phyloP scores from a whole-genome alignment of 2,329 filamentous ascomycete species.

The Simplicillium aogashimaense region DNA sequence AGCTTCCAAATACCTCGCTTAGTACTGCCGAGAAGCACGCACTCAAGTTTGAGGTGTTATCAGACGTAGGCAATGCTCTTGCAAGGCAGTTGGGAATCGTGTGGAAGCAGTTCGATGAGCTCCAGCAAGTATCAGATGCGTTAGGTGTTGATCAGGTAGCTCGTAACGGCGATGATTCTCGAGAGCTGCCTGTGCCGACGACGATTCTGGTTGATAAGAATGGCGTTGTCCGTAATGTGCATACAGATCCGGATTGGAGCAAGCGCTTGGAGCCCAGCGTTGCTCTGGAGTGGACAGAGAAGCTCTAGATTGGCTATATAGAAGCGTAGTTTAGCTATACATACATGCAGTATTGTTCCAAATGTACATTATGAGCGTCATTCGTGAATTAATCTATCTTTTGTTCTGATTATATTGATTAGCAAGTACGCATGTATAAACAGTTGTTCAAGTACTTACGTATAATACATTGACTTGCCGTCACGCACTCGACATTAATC shows the following conservation, averaged over 20 bases:
- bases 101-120: slow-evolving; percentile 17
- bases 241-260: slow-evolving; percentile 24
- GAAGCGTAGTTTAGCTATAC: no score
- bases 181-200: slow-evolving; percentile 26
- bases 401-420: no score
- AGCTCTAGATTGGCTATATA: slow-evolving; percentile 5
- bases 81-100: slow-evolving; percentile 26
- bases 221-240: slow-evolving; percentile 23
- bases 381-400: no score
- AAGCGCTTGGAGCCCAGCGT: slow-evolving; percentile 23
- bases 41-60: slow-evolving; percentile 28
- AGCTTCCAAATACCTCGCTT: slow-evolving; percentile 27
- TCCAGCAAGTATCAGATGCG: slow-evolving; percentile 15
- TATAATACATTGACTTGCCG: neutral
- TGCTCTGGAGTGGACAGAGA: slow-evolving; percentile 23
- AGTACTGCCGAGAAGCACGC: slow-evolving; percentile 27
- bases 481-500: slow-evolving; percentile 11
- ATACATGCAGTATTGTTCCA: no score
- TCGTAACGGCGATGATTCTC: slow-evolving; percentile 25
- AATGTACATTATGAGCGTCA: no score
- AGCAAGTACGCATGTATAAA: no score
- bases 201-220: slow-evolving; percentile 25
- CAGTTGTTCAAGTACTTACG: no score
- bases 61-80: slow-evolving; percentile 24
- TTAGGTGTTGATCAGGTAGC: slow-evolving; percentile 19